Evolutionary conservation across 345 rosid genomes (phyloP).

Genomic region (Populus euphratica): DNA sequence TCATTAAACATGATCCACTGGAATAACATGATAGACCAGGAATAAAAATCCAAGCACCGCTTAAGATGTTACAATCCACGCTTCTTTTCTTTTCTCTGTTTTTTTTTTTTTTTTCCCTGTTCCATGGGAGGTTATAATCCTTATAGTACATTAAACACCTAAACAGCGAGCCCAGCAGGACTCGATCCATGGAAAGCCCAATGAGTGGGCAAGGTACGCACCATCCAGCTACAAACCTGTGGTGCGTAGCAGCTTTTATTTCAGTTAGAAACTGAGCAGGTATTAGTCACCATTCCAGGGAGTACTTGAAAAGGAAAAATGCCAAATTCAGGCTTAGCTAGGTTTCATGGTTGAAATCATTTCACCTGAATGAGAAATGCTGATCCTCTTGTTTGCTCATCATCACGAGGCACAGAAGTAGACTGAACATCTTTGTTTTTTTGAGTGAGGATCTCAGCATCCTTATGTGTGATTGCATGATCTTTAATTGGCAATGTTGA

Average conservation of each 20-base stretch:
- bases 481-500: slow-evolving; percentile 25
- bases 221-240: neutral
- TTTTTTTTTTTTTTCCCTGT: too few species aligned
- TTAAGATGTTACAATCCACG: neutral
- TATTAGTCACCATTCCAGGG: neutral
- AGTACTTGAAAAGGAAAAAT: neutral
- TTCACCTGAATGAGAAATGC: slow-evolving; percentile 70
- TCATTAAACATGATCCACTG: neutral
- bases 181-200: neutral
- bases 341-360: neutral
- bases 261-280: slow-evolving; percentile 7
- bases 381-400: slow-evolving; percentile 66
- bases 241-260: neutral
- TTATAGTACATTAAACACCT: too few species aligned
- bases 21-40: neutral
- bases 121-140: neutral
- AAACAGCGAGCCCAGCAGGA: neutral
- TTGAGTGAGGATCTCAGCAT: slow-evolving; percentile 10
- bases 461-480: slow-evolving; percentile 20
- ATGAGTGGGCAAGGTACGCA: neutral
- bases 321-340: neutral
- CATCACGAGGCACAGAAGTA: slow-evolving; percentile 30
- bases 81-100: neutral
- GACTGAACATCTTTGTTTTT: slow-evolving; percentile 27
- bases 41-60: neutral